Base-by-base conservation (phyloP, 805 yeast species). In the Yamadazyma nakazawae region DNA sequence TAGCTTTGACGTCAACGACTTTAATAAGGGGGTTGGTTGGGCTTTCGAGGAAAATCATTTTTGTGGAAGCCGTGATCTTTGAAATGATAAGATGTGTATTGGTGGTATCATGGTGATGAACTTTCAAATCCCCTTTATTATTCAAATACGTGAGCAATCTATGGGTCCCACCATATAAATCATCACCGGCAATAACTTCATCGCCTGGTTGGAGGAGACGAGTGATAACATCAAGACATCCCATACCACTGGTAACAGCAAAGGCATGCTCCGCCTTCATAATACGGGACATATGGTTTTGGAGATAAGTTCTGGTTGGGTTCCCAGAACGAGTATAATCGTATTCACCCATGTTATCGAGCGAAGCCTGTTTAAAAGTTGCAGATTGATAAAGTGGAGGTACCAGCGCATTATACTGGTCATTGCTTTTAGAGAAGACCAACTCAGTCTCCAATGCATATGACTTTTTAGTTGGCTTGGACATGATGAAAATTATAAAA, bases 11-110 rank as follows among this genome's bases (percentile, higher is more conserved):
- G 62, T 92, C 96, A 48, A 88, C 82, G 49, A 91, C 87, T 67
- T 89, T 88, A 64, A 90, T 87, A 55, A 90, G 77, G 16, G 98
- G 98, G 65, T 91, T 91, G 2, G 97, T 92, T 41, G 98, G 98
- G 39, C 89, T 80, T 68, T 91, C 98, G 53, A 91, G 76, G 55
- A 90, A 81, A 40, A 92, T 82, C 83, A 89, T 78, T 55, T 76
- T 80, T n/a, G 91, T 88, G 43, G 75, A 71, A 16, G 63, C 55
- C 26, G 74, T 74, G 52, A 88, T 75, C 44, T 78, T 79, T 26
- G 77, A 68, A 57, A 72, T 75, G 53, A 91, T 81, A 41, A 78
- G 67, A 40, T 77, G 82, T 39, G 82, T 72, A 59, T 84, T 68
- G 17, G 96, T 85, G 24, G 97, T 90, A 63, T 91, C 97, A 47